Conservation (phyloP, 371 early-diverging fungal genomes). For the Lichtheimia ornata region DNA sequence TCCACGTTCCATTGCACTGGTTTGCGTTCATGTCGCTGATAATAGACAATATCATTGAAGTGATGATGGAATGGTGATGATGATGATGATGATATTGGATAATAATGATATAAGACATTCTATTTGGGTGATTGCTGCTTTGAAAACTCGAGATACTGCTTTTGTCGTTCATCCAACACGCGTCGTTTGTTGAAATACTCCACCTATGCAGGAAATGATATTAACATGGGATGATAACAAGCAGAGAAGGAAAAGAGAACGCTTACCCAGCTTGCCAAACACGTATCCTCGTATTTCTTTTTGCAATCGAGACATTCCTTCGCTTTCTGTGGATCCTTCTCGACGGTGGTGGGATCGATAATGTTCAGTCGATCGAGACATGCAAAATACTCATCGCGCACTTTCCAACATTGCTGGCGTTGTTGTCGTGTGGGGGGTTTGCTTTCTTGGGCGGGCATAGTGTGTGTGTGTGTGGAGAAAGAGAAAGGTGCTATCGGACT, state of each 20-base stretch:
- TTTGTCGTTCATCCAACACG: constrained; percentile 48
- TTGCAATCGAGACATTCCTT: constrained; percentile 44
- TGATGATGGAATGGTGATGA: no score
- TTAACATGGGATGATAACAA: no score
- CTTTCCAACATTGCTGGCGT: constrained; percentile 58
- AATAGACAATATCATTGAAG: no score
- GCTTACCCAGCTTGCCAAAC: constrained; percentile 57
- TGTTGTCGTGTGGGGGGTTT: constrained; percentile 57
- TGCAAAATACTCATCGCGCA: constrained; percentile 57
- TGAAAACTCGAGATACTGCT: constrained; percentile 48
- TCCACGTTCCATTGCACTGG: no score
- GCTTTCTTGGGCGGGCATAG: no score
- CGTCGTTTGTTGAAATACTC: constrained; percentile 57
- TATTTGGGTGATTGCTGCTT: constrained; percentile 39
- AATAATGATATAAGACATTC: no score
- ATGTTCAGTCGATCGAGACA: constrained; percentile 55
- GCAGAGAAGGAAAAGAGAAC: background rate
- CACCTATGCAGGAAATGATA: constrained; percentile 22
- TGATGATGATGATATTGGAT: no score
- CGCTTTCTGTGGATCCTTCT: constrained; percentile 45
- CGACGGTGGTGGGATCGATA: constrained; percentile 48
- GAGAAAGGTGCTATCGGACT: no score
- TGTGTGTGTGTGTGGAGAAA: no score
- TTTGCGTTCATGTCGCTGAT: no score
- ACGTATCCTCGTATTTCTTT: constrained; percentile 46